These are phyloP conservation scores for Dipteronia sinensis DNA, from an alignment of 345 rosid genomes.

Conservation along the genomic window DNA sequence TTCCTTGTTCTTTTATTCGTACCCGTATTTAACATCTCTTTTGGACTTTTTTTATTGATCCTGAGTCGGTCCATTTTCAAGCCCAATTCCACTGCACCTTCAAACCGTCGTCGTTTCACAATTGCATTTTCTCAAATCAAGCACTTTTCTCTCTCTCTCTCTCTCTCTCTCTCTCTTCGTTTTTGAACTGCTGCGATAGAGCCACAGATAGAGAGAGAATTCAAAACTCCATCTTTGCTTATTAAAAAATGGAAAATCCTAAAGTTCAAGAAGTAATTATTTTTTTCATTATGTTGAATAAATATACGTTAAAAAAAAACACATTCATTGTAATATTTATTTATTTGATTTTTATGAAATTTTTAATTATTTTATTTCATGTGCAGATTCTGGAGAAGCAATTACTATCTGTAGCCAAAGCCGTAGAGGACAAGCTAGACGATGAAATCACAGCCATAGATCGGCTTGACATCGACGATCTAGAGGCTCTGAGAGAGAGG, in stretches of 20 bases:
- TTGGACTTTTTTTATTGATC: no score
- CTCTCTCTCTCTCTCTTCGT: not conserved
- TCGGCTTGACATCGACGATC: slow-evolving; percentile 80
- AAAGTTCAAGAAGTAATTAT: slow-evolving; percentile 46
- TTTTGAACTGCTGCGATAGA: not conserved
- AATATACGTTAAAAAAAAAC: not conserved
- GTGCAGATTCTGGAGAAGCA: slow-evolving; percentile 84
- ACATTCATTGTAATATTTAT: not conserved
- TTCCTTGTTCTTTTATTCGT: no score
- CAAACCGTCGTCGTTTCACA: not conserved
- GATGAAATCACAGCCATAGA: slow-evolving; percentile 87
- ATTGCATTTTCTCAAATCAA: not conserved
- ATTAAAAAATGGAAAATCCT: slow-evolving; percentile 42
- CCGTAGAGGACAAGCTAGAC: slow-evolving; percentile 86
- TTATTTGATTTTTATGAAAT: not conserved
- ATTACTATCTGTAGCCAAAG: slow-evolving; percentile 83
- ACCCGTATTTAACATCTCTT: no score
- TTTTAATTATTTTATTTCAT: not conserved
- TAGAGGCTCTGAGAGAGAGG: slow-evolving; percentile 80
- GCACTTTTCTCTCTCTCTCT: not conserved
- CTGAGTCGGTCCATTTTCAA: not conserved
- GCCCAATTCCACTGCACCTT: not conserved
- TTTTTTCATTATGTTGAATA: not conserved
- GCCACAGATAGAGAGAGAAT: not conserved
- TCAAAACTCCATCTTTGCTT: not conserved